phyloP scores from a whole-genome alignment of 2,329 filamentous ascomycete species.

The Arthrinium phaeospermum region DNA sequence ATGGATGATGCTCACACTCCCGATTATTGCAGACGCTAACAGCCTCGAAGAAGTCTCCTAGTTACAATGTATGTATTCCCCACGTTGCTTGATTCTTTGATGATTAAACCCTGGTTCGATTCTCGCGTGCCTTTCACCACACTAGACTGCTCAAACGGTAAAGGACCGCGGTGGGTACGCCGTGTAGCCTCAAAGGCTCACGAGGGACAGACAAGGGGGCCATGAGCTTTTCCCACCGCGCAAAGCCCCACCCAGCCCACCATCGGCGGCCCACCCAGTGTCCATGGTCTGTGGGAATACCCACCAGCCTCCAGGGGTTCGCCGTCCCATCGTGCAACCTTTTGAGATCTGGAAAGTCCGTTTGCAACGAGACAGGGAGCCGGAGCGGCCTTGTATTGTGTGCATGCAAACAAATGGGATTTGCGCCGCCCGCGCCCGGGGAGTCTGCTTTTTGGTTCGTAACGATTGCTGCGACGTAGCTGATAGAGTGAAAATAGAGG shows the following conservation, averaged over 20 bases:
- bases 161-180: background rate
- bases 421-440: background rate
- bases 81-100: background rate
- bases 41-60: background rate
- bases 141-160: background rate
- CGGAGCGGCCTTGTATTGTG: background rate
- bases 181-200: background rate
- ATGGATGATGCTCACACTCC: background rate
- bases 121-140: background rate
- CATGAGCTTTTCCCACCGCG: background rate
- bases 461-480: background rate
- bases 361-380: background rate
- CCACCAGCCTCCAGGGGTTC: background rate
- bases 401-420: constrained; percentile 3
- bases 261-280: background rate
- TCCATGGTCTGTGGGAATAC: constrained; percentile 3
- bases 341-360: constrained; percentile 8
- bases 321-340: constrained; percentile 3
- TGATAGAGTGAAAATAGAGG: constrained; percentile 8
- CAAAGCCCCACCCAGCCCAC: background rate
- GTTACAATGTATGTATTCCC: background rate
- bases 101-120: constrained; percentile 2
- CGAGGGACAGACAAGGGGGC: background rate
- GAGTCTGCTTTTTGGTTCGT: background rate
- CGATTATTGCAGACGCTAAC: background rate